Evolutionary conservation across 257 asterid species (phyloP).

Genomic region (Linderniella brevidens): DNA sequence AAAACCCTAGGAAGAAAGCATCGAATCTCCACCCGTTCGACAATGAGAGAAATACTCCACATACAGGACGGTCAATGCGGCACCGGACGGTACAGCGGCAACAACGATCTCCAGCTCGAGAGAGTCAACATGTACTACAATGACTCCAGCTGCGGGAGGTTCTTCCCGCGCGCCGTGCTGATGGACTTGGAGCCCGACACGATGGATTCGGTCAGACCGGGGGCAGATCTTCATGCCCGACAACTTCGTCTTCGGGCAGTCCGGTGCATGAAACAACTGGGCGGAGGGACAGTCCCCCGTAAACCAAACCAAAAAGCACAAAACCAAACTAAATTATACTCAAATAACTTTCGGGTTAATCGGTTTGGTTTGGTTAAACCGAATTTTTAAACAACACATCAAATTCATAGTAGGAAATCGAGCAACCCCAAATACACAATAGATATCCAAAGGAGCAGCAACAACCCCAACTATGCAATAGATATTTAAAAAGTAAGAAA

Average conservation of each 20-base stretch:
- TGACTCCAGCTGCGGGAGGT: constrained; percentile 34
- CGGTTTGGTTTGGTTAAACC: no score
- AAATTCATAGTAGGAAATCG: no score
- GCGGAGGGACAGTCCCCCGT: constrained; percentile 33
- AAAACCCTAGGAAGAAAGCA: no score
- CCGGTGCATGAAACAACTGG: constrained; percentile 32
- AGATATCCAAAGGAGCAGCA: no score
- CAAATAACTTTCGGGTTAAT: no score
- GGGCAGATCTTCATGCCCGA: constrained; percentile 34
- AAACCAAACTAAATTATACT: no score
- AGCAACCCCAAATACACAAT: no score
- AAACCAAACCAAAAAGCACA: no score
- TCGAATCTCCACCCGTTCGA: not conserved
- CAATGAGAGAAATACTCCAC: constrained; percentile 34
- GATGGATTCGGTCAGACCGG: constrained; percentile 38
- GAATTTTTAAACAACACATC: no score
- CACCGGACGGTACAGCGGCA: constrained; percentile 31
- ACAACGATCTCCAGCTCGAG: constrained; percentile 22
- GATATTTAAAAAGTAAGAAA: no score
- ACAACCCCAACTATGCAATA: no score
- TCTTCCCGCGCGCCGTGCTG: constrained; percentile 31
- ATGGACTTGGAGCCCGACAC: constrained; percentile 40
- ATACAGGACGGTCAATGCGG: constrained; percentile 35
- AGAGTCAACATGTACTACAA: constrained; percentile 28
- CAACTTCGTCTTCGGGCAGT: constrained; percentile 31